Evolutionary conservation across 768 basidiomycete genomes (phyloP).

Genomic region (Amanita exitialis): DNA sequence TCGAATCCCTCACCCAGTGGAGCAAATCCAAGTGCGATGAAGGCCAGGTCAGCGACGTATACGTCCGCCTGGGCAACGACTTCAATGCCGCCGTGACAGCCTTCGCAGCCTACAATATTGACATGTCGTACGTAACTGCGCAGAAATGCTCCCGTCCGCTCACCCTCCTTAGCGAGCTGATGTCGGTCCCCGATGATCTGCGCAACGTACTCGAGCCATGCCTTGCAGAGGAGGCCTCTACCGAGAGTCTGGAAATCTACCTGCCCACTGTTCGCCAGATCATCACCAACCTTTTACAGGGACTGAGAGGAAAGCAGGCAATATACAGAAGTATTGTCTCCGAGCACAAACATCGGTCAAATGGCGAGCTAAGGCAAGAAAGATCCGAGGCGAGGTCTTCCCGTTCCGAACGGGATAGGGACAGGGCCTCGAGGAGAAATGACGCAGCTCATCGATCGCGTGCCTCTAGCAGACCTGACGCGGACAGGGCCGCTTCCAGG

Average conservation of each 20-base stretch:
- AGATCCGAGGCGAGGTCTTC: constrained; percentile 52
- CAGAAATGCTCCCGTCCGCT: neutral
- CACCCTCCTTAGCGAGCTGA: constrained; percentile 56
- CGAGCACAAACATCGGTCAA: constrained; percentile 47
- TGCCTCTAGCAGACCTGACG: constrained; percentile 22
- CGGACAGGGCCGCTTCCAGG: neutral
- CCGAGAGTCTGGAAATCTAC: constrained; percentile 79
- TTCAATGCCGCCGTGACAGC: constrained; percentile 92
- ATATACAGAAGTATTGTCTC: constrained; percentile 71
- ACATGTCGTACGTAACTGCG: constrained; percentile 68
- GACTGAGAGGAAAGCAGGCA: constrained; percentile 87
- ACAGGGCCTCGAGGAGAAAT: constrained; percentile 11
- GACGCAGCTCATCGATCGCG: constrained; percentile 34
- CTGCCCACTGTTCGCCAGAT: constrained; percentile 87
- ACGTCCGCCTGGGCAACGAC: constrained; percentile 93
- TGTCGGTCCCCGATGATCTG: constrained; percentile 81
- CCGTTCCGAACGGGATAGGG: constrained; percentile 21
- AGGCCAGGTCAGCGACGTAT: constrained; percentile 86
- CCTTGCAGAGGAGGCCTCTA: constrained; percentile 81
- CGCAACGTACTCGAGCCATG: constrained; percentile 84
- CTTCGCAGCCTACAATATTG: constrained; percentile 76
- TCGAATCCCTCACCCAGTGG: constrained; percentile 85
- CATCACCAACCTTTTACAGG: constrained; percentile 88
- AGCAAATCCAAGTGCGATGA: constrained; percentile 65
- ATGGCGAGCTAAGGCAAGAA: constrained; percentile 32